Conservation (phyloP, 768 basidiomycete species). For the Pisolithus tinctorius region DNA sequence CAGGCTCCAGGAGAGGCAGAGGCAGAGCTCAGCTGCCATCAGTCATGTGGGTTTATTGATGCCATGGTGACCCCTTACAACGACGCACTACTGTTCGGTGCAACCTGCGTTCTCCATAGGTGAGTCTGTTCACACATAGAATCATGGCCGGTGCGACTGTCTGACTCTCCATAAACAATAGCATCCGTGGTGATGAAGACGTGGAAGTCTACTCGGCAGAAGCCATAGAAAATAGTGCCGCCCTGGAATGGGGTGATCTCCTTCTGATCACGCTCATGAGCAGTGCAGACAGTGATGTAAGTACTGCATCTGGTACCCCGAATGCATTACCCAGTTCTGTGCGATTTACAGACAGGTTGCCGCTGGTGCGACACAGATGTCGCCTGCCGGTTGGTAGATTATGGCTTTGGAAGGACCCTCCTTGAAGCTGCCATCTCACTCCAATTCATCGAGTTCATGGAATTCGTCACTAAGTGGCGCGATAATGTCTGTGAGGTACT, state of each 20-base stretch:
- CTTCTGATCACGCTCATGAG: too few species aligned
- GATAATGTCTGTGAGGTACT: neutral
- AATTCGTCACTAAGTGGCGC: neutral
- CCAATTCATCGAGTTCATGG: neutral
- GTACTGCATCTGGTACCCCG: too few species aligned
- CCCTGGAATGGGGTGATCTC: too few species aligned
- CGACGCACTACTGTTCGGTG: slow-evolving; percentile 4
- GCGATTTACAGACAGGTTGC: too few species aligned
- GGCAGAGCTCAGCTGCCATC: slow-evolving; percentile 2
- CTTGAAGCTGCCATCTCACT: neutral
- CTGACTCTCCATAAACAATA: too few species aligned
- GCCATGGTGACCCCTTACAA: neutral
- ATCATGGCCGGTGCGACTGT: too few species aligned
- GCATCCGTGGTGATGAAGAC: too few species aligned
- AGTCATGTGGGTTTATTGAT: neutral
- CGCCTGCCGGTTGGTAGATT: neutral
- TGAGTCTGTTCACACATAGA: neutral
- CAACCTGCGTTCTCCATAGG: neutral
- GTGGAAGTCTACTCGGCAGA: too few species aligned
- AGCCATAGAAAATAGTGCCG: too few species aligned
- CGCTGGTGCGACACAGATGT: neutral
- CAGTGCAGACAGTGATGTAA: too few species aligned
- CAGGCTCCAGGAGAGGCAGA: slow-evolving; percentile 3
- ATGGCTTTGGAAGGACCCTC: neutral
- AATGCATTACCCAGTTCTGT: too few species aligned